Evolutionary conservation across 192 early-diverging fungal genomes (phyloP).

Genomic region (Coemansia sp.): DNA sequence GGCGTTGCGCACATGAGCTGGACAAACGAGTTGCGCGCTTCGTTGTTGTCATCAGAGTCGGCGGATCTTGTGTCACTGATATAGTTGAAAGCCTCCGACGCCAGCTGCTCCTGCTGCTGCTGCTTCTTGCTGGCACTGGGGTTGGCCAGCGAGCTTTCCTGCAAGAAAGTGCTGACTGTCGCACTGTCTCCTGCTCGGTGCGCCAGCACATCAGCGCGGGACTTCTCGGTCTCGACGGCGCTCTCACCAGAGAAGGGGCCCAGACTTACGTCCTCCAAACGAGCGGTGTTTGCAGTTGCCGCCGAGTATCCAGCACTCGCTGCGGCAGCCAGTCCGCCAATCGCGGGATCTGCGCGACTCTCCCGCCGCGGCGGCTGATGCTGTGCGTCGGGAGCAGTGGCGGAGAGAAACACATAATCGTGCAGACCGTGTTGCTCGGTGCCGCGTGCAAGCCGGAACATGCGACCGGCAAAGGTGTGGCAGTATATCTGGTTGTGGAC

Average conservation of each 20-base stretch:
- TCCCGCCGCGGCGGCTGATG: background rate
- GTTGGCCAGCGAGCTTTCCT: constrained; percentile 5
- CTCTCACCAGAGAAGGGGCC: background rate
- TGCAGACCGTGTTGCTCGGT: constrained; percentile 42
- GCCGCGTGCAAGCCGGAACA: constrained; percentile 55
- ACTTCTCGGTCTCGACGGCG: background rate
- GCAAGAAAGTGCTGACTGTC: constrained; percentile 15
- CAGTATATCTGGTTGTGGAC: constrained; percentile 63
- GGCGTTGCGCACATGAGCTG: constrained; percentile 51
- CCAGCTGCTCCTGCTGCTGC: background rate
- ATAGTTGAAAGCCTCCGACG: constrained; percentile 49
- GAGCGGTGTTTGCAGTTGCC: background rate
- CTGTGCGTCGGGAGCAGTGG: constrained; percentile 10
- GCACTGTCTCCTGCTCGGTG: constrained; percentile 5
- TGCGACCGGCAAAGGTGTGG: constrained; percentile 55
- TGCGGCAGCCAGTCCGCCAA: background rate
- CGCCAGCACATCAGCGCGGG: background rate
- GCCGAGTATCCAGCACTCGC: background rate
- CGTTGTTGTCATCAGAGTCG: constrained; percentile 8
- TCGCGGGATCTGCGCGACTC: background rate
- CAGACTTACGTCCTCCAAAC: background rate
- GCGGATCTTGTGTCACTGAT: constrained; percentile 22
- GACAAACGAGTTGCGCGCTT: constrained; percentile 31
- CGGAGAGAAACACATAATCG: constrained; percentile 44
- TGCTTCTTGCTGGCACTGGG: constrained; percentile 15